phyloP scores from a whole-genome alignment of 208 protist species.

The Crithidia bombi region DNA sequence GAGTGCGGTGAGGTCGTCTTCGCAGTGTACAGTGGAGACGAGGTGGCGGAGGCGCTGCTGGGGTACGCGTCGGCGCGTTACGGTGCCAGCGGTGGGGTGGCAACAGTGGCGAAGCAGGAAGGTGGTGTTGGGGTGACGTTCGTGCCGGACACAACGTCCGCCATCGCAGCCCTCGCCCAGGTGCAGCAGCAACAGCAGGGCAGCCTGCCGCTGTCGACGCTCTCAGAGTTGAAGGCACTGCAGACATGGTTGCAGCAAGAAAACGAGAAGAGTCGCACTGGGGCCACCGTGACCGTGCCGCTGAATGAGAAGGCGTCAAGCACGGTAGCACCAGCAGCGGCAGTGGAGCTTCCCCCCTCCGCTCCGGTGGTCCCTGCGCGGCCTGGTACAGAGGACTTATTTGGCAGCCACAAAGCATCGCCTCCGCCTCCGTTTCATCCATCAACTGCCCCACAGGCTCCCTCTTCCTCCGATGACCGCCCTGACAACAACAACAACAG shows the following conservation, averaged over 20 bases:
- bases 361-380: neutral
- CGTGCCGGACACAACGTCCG: constrained; percentile 50
- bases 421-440: too few relatives aligned
- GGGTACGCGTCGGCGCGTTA: constrained; percentile 37
- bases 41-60: constrained; percentile 70
- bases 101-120: constrained; percentile 39
- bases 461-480: neutral
- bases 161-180: constrained; percentile 46
- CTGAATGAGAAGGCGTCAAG: neutral
- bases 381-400: constrained; percentile 10
- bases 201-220: constrained; percentile 53
- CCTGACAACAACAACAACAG: neutral
- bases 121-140: constrained; percentile 60
- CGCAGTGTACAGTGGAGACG: constrained; percentile 62
- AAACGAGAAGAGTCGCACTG: constrained; percentile 1
- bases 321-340: neutral
- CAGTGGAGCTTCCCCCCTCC: neutral
- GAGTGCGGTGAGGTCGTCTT: constrained; percentile 60
- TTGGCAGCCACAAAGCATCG: constrained; percentile 1
- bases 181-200: constrained; percentile 57
- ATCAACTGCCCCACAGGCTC: constrained; percentile 3
- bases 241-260: constrained; percentile 41
- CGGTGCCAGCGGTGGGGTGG: constrained; percentile 41
- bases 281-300: constrained; percentile 19
- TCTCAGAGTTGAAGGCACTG: constrained; percentile 59